These are phyloP conservation scores for Dendrobium nobile DNA, from an alignment of 106 monocot genomes.

Conservation along the genomic window DNA sequence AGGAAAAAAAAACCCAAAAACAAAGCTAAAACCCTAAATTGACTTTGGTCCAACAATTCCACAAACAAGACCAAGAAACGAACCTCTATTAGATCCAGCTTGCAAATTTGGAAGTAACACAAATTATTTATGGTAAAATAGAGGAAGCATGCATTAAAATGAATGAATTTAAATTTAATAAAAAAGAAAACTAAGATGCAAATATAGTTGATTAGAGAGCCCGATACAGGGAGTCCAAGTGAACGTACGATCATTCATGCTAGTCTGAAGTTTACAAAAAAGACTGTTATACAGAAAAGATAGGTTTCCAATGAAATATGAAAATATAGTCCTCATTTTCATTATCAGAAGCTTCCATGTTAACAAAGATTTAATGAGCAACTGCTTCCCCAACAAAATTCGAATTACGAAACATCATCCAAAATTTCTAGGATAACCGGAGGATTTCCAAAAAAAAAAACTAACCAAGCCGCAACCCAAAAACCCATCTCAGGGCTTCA, in stretches of 20 bases:
- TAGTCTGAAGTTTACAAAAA: neutral
- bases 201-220: neutral
- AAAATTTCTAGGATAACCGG: neutral
- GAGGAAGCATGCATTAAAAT: too few species aligned
- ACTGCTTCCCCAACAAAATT: neutral
- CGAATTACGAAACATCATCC: neutral
- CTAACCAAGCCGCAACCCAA: neutral
- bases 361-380: neutral
- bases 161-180: too few species aligned
- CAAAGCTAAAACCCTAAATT: too few species aligned
- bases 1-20: too few species aligned
- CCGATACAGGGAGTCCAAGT: neutral
- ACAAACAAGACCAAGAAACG: too few species aligned
- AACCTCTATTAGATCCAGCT: too few species aligned
- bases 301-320: neutral
- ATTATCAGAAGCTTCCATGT: neutral
- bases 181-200: too few species aligned
- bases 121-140: too few species aligned
- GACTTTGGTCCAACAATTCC: too few species aligned
- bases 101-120: too few species aligned
- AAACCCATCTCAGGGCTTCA: neutral
- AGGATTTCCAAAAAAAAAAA: neutral
- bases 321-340: too few species aligned
- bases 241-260: neutral
- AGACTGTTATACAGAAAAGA: neutral